Evolutionary conservation across 768 basidiomycete genomes (phyloP).

Genomic region (Suillus subaureus): DNA sequence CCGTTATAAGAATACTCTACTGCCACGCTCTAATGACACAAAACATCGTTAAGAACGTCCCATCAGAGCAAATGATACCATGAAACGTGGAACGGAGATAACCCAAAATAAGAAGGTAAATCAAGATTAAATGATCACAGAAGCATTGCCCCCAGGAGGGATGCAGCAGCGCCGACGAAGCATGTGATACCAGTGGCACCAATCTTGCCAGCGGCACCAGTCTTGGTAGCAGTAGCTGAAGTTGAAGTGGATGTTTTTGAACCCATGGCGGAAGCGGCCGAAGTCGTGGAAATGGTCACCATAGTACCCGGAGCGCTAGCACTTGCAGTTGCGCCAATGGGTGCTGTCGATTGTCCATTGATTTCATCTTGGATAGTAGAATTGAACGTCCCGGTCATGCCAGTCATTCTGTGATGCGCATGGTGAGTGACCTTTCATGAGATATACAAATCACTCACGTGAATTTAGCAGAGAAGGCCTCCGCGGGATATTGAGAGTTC

Average conservation of each 20-base stretch:
- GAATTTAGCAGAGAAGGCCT: conserved; percentile 83
- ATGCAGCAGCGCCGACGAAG: conserved; percentile 23
- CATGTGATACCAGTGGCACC: conserved; percentile 22
- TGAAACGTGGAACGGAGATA: neutral
- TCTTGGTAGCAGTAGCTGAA: conserved; percentile 13
- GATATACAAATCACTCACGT: conserved; percentile 45
- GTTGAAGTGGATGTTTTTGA: conserved; percentile 7
- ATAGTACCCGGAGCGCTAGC: conserved; percentile 21
- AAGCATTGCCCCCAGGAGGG: conserved; percentile 24
- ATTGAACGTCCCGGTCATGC: conserved; percentile 76
- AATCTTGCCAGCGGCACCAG: conserved; percentile 24
- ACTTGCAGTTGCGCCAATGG: conserved; percentile 44
- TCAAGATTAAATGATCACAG: conserved; percentile 16
- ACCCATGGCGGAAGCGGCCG: neutral
- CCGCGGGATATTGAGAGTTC: conserved; percentile 54
- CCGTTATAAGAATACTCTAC: conserved; percentile 8
- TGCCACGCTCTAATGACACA: conserved; percentile 11
- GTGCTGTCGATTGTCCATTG: conserved; percentile 59
- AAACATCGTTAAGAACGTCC: conserved; percentile 10
- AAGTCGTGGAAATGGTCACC: neutral
- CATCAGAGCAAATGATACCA: conserved; percentile 1
- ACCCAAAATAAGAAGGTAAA: neutral
- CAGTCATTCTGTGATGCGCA: conserved; percentile 49
- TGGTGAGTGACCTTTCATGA: neutral
- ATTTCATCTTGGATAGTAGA: conserved; percentile 57